phyloP scores from a whole-genome alignment of 2,329 filamentous ascomycete genomes.

The Juglanconis juglandina region DNA sequence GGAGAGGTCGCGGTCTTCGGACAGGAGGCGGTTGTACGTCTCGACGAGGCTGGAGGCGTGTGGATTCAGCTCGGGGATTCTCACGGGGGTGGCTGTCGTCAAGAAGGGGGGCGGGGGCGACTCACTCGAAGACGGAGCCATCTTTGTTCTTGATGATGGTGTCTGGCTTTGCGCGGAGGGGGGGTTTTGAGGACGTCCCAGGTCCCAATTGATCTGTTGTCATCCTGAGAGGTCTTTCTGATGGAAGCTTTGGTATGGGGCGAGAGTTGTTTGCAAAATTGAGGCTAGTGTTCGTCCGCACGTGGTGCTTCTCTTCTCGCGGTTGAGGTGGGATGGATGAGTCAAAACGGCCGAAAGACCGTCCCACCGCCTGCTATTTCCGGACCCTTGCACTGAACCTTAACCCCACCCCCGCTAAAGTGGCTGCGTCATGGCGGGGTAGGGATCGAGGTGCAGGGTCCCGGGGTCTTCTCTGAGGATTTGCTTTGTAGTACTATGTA shows the following conservation, averaged over 20 bases:
- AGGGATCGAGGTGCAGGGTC: too few relatives aligned
- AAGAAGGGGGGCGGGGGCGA: neutral
- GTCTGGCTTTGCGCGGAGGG: conserved; percentile 9
- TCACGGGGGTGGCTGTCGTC: too few relatives aligned
- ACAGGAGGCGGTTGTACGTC: conserved; percentile 52
- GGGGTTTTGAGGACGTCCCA: conserved; percentile 8
- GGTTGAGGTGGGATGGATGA: neutral
- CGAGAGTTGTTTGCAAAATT: too few relatives aligned
- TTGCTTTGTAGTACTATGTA: too few relatives aligned
- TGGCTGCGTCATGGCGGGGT: conserved; percentile 5
- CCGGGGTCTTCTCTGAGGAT: too few relatives aligned
- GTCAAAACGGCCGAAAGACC: neutral
- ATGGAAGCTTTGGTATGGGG: neutral
- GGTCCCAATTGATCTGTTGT: conserved; percentile 11
- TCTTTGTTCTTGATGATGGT: conserved; percentile 15
- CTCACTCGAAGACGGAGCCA: conserved; percentile 33
- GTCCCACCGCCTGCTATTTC: neutral
- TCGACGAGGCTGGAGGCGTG: conserved; percentile 47
- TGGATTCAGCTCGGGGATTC: neutral
- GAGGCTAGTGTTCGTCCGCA: too few relatives aligned
- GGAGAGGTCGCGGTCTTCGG: conserved; percentile 75
- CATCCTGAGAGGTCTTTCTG: neutral
- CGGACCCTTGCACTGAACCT: neutral
- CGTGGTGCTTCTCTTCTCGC: neutral
- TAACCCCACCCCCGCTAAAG: neutral